These are phyloP conservation scores for Aspergillus pseudotamarii DNA, from an alignment of 2,329 filamentous ascomycete genomes.

Conservation along the genomic window DNA sequence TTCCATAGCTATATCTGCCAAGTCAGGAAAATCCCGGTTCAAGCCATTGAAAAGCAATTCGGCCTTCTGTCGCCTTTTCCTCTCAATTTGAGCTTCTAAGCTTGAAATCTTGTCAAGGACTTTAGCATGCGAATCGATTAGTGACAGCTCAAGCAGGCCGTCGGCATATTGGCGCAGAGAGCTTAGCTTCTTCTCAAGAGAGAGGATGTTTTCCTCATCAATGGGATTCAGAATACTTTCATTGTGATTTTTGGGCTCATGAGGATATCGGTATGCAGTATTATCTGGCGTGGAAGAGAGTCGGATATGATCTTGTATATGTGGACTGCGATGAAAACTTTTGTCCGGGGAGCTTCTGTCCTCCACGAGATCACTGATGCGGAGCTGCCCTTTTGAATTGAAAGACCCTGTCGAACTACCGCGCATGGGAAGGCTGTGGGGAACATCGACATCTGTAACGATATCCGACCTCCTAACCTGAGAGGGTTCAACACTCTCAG, in stretches of 20 bases:
- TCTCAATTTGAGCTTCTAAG: slow-evolving; percentile 22
- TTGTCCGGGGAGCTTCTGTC: neutral
- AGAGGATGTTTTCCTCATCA: slow-evolving; percentile 16
- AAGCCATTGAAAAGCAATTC: slow-evolving; percentile 19
- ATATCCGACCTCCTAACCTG: neutral
- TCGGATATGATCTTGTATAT: neutral
- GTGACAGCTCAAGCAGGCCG: slow-evolving; percentile 27
- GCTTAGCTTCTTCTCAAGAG: slow-evolving; percentile 24
- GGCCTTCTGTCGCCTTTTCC: slow-evolving; percentile 19
- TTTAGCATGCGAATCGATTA: slow-evolving; percentile 28
- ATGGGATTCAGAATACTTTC: neutral
- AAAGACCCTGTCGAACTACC: neutral
- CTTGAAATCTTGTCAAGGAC: slow-evolving; percentile 24
- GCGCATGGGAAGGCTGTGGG: neutral
- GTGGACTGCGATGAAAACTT: neutral
- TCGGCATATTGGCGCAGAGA: slow-evolving; percentile 26
- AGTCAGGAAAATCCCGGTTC: slow-evolving; percentile 23
- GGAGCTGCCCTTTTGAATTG: slow-evolving; percentile 12
- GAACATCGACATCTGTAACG: neutral
- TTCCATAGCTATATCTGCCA: slow-evolving; percentile 21
- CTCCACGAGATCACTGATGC: slow-evolving; percentile 18
- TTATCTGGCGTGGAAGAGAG: slow-evolving; percentile 1
- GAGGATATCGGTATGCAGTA: neutral
- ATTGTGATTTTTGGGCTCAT: neutral
- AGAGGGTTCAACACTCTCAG: neutral